Conservation (phyloP, 768 basidiomycete genomes). For the Mycena galopus region DNA sequence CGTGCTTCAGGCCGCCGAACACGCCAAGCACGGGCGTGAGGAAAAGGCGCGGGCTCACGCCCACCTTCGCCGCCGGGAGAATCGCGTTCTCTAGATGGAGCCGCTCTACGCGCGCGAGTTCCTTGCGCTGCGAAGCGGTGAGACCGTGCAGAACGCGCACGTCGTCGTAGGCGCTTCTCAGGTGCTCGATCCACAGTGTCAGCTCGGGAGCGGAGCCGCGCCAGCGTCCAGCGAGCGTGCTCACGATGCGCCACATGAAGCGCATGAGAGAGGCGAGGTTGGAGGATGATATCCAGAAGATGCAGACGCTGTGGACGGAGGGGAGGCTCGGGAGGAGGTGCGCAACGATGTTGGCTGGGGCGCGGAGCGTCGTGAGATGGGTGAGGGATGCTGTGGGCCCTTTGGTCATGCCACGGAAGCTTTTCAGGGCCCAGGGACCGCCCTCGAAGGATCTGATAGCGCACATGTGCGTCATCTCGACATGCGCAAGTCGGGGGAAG, state of each 20-base stretch:
- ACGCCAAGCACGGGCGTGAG: neutral
- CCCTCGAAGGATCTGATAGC: no score
- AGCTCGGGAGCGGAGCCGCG: neutral
- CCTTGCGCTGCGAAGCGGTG: neutral
- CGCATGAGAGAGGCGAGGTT: neutral
- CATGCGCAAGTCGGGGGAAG: neutral
- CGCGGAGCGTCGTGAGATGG: neutral
- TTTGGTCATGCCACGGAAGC: neutral
- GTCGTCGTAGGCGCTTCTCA: neutral
- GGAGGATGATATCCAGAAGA: neutral
- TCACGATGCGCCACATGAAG: neutral
- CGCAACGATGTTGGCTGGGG: neutral
- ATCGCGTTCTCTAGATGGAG: neutral
- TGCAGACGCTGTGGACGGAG: neutral
- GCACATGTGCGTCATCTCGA: neutral
- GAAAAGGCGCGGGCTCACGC: neutral
- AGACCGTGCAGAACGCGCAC: neutral
- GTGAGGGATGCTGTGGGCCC: neutral
- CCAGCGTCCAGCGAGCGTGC: neutral
- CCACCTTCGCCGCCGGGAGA: no score
- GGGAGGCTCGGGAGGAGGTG: neutral
- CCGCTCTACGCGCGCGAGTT: neutral
- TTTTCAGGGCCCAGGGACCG: neutral
- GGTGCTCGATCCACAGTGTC: neutral
- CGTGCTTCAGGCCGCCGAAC: neutral